phyloP scores from a whole-genome alignment of 208 protist genomes.

The Crithidia sp. region DNA sequence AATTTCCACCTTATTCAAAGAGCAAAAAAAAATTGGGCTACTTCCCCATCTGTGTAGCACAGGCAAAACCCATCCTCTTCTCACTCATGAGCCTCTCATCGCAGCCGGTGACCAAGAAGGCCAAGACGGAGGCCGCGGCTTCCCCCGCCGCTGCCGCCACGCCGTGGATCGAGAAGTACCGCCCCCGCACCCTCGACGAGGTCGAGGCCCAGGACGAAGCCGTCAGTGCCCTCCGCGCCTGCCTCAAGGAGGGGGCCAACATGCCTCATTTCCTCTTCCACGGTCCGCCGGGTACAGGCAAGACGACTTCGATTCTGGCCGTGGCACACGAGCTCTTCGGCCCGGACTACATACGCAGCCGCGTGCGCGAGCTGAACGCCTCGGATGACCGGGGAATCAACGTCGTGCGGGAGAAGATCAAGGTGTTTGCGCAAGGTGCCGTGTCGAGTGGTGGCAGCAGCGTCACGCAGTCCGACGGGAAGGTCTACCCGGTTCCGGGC shows the following conservation, averaged over 20 bases:
- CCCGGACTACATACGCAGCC: constrained; percentile 78
- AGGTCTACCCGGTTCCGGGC: constrained; percentile 86
- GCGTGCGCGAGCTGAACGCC: constrained; percentile 99
- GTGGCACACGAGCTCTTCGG: constrained; percentile 98
- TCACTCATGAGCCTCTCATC: constrained; percentile 13
- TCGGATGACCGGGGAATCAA: constrained; percentile 99
- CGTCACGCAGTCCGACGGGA: constrained; percentile 82
- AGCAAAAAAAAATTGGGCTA: neutral
- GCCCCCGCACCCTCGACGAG: constrained; percentile 93
- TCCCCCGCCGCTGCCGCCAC: constrained; percentile 19
- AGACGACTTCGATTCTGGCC: constrained; percentile 99
- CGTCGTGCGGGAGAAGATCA: constrained; percentile 98
- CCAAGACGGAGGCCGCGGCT: constrained; percentile 18
- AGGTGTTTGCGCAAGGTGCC: constrained; percentile 96
- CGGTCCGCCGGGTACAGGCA: constrained; percentile 98
- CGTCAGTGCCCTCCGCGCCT: constrained; percentile 90
- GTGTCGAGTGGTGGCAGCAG: constrained; percentile 64
- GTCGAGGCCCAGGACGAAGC: constrained; percentile 97
- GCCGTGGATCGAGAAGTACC: constrained; percentile 94
- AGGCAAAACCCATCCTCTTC: neutral
- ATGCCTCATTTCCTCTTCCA: constrained; percentile 99
- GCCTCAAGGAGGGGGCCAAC: constrained; percentile 83
- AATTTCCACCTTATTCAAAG: neutral
- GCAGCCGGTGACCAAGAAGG: constrained; percentile 35
- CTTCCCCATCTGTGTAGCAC: neutral